Conservation (phyloP, 768 basidiomycete genomes). For the Filobasidium wieringae region DNA sequence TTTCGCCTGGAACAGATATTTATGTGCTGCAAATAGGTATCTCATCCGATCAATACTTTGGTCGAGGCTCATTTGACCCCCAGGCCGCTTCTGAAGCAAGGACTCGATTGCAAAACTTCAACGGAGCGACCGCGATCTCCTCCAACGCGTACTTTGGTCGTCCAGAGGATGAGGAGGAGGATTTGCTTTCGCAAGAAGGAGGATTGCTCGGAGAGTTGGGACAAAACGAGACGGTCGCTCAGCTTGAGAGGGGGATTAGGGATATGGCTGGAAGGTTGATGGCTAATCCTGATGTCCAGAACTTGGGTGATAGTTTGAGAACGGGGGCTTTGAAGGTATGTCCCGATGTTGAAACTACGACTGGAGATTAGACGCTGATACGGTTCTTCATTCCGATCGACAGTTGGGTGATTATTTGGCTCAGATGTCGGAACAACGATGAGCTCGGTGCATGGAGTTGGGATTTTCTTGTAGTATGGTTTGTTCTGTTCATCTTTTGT, state of each 20-base stretch:
- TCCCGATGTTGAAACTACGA: neutral
- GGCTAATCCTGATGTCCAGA: conserved; percentile 38
- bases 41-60: conserved; percentile 97
- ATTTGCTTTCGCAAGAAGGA: conserved; percentile 37
- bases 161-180: conserved; percentile 61
- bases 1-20: no score
- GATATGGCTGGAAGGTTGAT: conserved; percentile 36
- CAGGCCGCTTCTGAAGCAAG: conserved; percentile 61
- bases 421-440: conserved; percentile 14
- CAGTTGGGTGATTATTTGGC: conserved; percentile 31
- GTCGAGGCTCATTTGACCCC: conserved; percentile 75
- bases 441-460: no score
- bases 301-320: conserved; percentile 32
- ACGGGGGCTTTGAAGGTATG: conserved; percentile 36
- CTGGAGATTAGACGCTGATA: neutral
- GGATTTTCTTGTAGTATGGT: no score
- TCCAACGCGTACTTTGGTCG: conserved; percentile 94
- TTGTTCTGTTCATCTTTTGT: no score
- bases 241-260: conserved; percentile 34
- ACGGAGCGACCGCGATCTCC: conserved; percentile 83
- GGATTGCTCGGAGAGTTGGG: conserved; percentile 25
- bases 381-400: neutral
- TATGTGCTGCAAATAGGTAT: conserved; percentile 47
- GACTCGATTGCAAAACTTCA: conserved; percentile 66
- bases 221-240: conserved; percentile 32